Base-by-base conservation (phyloP, 805 yeast genomes). In the Pichia ethanolica region DNA sequence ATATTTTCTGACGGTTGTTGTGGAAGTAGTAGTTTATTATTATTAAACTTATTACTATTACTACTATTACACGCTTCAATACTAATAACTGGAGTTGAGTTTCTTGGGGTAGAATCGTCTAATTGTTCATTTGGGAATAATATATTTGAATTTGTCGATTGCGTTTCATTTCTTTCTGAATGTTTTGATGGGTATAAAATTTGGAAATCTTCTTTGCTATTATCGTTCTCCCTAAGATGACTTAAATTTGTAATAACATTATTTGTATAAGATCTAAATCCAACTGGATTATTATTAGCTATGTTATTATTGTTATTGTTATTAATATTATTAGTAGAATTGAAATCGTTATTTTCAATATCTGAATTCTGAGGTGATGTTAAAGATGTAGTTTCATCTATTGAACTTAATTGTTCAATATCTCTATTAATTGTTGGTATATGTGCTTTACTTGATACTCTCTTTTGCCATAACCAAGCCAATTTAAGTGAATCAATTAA, bases 401-500 rank as follows among this genome's bases (percentile, higher is more conserved):
- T 25, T 5, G 38, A 7, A 14, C 32, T 13, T 25, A 34, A 7
- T 8, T 28, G 33, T 44, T 44, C 48, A 27, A 44, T 28, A 45
- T 48, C 48, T 28, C 14, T 7, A 26, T 30, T 33, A 5, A n/a
- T 35, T 11, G 28, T 11, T 4, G 47, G 32, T 20, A 35, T 28
- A 27, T 35, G 14, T 3, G 39, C 26, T 10, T 12, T n/a, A n/a
- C 35, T 41, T 30, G 41, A 39, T 7, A 27, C 32, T 33, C 38
- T 44, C n/a, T 47, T 36, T 20, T 47, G 35, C 10, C 50, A 50
- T 2, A 53, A 37, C 47, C 59, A 47, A 1, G 63, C 64, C 40
- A 65, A 52, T 40, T 55, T 66, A 10, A 67, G 49, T 1, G 71
- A 62, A 49, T 67, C 71, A 32, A 61, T 53, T 5, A 67, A 48